These are phyloP conservation scores for Coemansia sp. DNA, from an alignment of 192 early-diverging fungal species.

Conservation along the genomic window DNA sequence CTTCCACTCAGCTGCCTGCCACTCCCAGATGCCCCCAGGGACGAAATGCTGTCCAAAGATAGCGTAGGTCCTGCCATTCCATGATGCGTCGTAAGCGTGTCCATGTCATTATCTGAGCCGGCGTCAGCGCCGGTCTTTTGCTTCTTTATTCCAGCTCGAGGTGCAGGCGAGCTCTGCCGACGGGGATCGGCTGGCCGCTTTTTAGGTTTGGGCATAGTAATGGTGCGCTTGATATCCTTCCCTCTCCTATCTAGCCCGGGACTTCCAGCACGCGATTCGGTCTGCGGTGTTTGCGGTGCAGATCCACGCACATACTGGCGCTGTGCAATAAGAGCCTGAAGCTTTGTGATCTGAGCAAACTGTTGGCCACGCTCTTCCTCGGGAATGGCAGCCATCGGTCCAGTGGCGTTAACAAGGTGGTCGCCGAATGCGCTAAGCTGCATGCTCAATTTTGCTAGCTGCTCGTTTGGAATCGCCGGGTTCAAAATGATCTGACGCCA, in stretches of 20 bases:
- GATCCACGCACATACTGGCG: conserved; percentile 35
- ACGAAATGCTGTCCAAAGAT: conserved; percentile 19
- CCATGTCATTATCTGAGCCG: conserved; percentile 16
- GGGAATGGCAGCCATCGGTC: conserved; percentile 17
- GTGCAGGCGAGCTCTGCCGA: conserved; percentile 32
- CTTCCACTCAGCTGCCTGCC: conserved; percentile 7
- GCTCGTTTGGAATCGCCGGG: conserved; percentile 35
- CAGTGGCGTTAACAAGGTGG: conserved; percentile 13
- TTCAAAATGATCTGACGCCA: conserved; percentile 50
- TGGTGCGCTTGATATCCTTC: conserved; percentile 21
- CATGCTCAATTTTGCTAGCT: conserved; percentile 43
- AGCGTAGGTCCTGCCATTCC: conserved; percentile 16
- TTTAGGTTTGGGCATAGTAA: conserved; percentile 13
- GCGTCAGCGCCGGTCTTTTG: conserved; percentile 14
- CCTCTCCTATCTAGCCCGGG: conserved; percentile 18
- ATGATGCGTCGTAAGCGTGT: conserved; percentile 8
- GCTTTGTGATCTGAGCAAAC: conserved; percentile 42
- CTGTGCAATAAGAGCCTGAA: conserved; percentile 47
- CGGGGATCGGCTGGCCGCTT: conserved; percentile 33
- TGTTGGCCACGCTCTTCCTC: conserved; percentile 41
- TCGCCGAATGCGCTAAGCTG: conserved; percentile 48
- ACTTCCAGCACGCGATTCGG: conserved; percentile 32
- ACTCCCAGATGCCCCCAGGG: conserved; percentile 6
- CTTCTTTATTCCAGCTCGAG: conserved; percentile 18
- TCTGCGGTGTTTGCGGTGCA: conserved; percentile 10